Conservation (phyloP, 495 filamentous ascomycete genomes). For the Amorphotheca resinae region DNA sequence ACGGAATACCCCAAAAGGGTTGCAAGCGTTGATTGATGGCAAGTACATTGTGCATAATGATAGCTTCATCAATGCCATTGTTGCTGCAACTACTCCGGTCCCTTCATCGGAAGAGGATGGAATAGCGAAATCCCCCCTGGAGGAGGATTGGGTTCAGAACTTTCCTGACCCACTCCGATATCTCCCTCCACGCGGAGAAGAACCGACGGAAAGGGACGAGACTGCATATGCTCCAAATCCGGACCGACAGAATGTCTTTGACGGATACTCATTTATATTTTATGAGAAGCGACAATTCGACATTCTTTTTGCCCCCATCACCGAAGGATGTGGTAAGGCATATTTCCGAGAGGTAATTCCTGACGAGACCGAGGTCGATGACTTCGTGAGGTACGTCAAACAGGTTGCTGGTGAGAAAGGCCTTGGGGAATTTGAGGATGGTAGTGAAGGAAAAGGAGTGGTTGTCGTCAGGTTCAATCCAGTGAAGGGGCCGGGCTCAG, state of each 20-base stretch:
- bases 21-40: constrained; percentile 81
- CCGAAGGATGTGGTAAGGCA: constrained; percentile 72
- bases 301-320: constrained; percentile 58
- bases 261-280: constrained; percentile 83
- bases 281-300: constrained; percentile 69
- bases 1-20: constrained; percentile 72
- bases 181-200: constrained; percentile 63
- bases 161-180: constrained; percentile 68
- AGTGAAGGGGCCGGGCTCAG: constrained; percentile 41
- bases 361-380: constrained; percentile 57
- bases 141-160: constrained; percentile 65
- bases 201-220: constrained; percentile 49
- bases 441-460: constrained; percentile 52
- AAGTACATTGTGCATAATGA: constrained; percentile 64
- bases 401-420: constrained; percentile 62
- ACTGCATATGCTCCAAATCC: constrained; percentile 58
- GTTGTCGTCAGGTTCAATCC: constrained; percentile 67
- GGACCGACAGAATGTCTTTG: constrained; percentile 57
- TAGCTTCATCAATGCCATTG: constrained; percentile 57
- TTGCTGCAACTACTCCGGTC: constrained; percentile 44
- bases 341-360: constrained; percentile 47
- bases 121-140: constrained; percentile 55
- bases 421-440: constrained; percentile 45
- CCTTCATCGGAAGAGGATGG: constrained; percentile 19
- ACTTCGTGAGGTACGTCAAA: constrained; percentile 68